These are phyloP conservation scores for Aureobasidium musti DNA, from an alignment of 2,329 filamentous ascomycete species.

Conservation along the genomic window DNA sequence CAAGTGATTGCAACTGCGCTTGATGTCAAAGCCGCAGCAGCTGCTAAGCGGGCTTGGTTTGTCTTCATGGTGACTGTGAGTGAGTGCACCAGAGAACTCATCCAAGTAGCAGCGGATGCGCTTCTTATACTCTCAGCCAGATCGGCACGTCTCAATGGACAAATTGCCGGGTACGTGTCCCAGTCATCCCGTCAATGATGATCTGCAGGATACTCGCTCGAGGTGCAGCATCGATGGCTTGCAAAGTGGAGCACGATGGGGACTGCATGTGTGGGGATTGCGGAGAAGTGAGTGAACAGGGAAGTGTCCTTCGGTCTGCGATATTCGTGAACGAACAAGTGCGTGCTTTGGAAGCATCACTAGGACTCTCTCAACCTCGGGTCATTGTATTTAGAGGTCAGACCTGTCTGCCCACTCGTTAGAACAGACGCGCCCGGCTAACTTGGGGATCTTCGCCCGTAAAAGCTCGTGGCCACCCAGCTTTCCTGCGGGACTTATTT, in stretches of 20 bases:
- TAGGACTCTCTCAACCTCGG: too few species aligned
- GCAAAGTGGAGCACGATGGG: not conserved
- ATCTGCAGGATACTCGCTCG: slow-evolving; percentile 1
- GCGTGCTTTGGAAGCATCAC: too few species aligned
- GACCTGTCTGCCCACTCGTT: too few species aligned
- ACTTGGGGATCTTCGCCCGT: too few species aligned
- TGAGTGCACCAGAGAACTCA: not conserved
- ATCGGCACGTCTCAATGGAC: not conserved
- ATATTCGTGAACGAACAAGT: too few species aligned
- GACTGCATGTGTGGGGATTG: slow-evolving; percentile 11
- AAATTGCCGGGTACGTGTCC: not conserved
- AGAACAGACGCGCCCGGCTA: too few species aligned
- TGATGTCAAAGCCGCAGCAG: slow-evolving; percentile 3
- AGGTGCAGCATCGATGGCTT: not conserved
- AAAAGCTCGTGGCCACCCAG: too few species aligned
- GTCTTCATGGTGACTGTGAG: not conserved
- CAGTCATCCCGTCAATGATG: not conserved
- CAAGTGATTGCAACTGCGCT: slow-evolving; percentile 35
- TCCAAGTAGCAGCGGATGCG: not conserved
- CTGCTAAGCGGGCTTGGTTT: not conserved
- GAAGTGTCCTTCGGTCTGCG: too few species aligned
- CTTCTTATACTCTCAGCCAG: not conserved
- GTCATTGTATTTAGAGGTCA: too few species aligned
- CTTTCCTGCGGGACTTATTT: too few species aligned
- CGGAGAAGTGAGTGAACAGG: slow-evolving; percentile 8